phyloP scores from a whole-genome alignment of 2,329 filamentous ascomycete species.

The Nothophaeocryptopus gaeumannii region DNA sequence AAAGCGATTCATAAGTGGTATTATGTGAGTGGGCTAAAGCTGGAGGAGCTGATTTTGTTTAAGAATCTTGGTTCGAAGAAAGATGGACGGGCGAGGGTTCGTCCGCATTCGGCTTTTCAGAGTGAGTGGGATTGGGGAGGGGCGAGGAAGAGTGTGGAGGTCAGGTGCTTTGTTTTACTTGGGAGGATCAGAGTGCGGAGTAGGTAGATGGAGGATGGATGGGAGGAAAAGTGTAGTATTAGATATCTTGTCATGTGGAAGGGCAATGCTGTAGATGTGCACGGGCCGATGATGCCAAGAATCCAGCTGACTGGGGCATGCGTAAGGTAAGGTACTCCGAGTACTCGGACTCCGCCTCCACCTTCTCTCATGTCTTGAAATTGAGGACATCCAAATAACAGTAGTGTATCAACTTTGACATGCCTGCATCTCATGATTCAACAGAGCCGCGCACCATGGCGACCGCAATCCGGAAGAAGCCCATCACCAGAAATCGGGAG shows the following conservation, averaged over 20 bases:
- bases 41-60: slow-evolving; percentile 6
- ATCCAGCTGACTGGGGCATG: too few relatives aligned
- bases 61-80: slow-evolving; percentile 8
- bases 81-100: slow-evolving; percentile 5
- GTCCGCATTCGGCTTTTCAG: slow-evolving; percentile 5
- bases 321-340: too few relatives aligned
- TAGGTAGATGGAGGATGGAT: background rate
- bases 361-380: too few relatives aligned
- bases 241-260: too few relatives aligned
- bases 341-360: too few relatives aligned
- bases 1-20: slow-evolving; percentile 9
- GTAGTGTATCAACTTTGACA: too few relatives aligned
- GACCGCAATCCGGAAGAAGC: slow-evolving; percentile 7
- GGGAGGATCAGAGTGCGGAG: slow-evolving; percentile 2
- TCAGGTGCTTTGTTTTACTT: slow-evolving; percentile 4
- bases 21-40: slow-evolving; percentile 3
- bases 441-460: too few relatives aligned
- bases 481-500: slow-evolving; percentile 14
- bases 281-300: too few relatives aligned
- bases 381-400: too few relatives aligned
- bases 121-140: background rate
- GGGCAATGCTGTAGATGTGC: too few relatives aligned
- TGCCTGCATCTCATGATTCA: too few relatives aligned
- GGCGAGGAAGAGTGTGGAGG: slow-evolving; percentile 5
- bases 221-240: too few relatives aligned